Conservation (phyloP, 2,329 filamentous ascomycete genomes). For the Bipolaris zeicola region DNA sequence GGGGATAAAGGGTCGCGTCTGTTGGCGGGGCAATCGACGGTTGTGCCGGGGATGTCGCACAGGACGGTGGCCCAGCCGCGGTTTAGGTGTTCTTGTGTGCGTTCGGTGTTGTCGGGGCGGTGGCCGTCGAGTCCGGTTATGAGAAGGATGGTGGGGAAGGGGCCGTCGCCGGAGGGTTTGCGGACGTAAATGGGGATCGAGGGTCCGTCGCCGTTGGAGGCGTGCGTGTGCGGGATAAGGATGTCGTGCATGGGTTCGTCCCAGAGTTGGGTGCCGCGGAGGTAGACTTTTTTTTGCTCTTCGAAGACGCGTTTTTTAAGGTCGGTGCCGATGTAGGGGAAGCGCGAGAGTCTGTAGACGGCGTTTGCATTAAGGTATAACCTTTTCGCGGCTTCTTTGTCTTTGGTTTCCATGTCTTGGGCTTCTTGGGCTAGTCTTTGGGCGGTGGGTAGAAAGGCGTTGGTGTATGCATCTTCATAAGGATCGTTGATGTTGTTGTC, state of each 20-base stretch:
- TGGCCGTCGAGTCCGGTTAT: conserved; percentile 65
- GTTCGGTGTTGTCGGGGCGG: conserved; percentile 55
- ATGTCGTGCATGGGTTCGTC: conserved; percentile 65
- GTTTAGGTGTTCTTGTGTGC: conserved; percentile 53
- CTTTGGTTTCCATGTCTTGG: conserved; percentile 19
- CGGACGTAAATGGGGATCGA: conserved; percentile 69
- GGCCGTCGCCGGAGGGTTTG: conserved; percentile 52
- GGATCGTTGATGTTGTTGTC: conserved; percentile 67
- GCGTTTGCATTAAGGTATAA: conserved; percentile 73
- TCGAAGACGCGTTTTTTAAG: conserved; percentile 66
- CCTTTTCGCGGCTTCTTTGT: conserved; percentile 60
- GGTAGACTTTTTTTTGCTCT: conserved; percentile 67
- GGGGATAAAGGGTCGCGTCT: conserved; percentile 55
- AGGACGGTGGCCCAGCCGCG: conserved; percentile 58
- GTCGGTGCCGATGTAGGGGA: conserved; percentile 61
- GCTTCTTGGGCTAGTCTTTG: conserved; percentile 61
- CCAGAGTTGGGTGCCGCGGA: conserved; percentile 55
- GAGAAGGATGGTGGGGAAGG: conserved; percentile 59
- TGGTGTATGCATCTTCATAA: conserved; percentile 67
- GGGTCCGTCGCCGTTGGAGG: conserved; percentile 57
- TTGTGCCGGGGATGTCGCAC: conserved; percentile 63
- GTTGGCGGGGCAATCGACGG: conserved; percentile 58
- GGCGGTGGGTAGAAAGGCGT: conserved; percentile 64
- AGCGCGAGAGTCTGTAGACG: conserved; percentile 73
- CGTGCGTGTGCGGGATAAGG: conserved; percentile 62